phyloP scores from a whole-genome alignment of 1,139 yeast genomes.

The Lodderomyces pseudojiufengensis region DNA sequence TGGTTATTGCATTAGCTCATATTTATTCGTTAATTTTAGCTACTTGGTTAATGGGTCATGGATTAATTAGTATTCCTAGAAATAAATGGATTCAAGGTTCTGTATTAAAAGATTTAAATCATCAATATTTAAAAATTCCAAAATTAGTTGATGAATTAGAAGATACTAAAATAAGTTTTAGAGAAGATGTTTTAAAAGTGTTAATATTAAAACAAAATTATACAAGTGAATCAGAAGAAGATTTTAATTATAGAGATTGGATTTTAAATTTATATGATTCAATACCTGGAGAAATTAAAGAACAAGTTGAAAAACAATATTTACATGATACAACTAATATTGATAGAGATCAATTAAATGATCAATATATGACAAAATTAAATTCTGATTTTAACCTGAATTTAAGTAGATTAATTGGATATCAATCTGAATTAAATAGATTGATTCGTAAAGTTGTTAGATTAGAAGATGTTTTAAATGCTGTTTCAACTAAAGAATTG shows the following conservation, averaged over 20 bases:
- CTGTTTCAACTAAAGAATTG: slow-evolving; percentile 32
- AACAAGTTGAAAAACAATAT: slow-evolving; percentile 33
- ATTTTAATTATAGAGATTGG: slow-evolving; percentile 40
- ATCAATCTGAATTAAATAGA: slow-evolving; percentile 39
- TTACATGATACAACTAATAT: slow-evolving; percentile 20
- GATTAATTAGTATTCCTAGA: slow-evolving; percentile 66
- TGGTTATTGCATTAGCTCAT: slow-evolving; percentile 74
- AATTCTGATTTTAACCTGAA: slow-evolving; percentile 37
- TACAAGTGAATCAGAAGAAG: slow-evolving; percentile 32
- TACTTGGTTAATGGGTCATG: slow-evolving; percentile 84
- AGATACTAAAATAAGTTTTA: slow-evolving; percentile 60
- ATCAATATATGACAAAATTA: slow-evolving; percentile 30
- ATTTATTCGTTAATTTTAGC: slow-evolving; percentile 75
- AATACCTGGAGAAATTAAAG: slow-evolving; percentile 36
- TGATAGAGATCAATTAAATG: slow-evolving; percentile 36
- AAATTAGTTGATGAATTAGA: slow-evolving; percentile 56
- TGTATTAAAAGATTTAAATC: slow-evolving; percentile 35
- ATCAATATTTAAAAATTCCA: slow-evolving; percentile 54
- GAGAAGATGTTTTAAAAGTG: slow-evolving; percentile 65
- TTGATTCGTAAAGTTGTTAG: slow-evolving; percentile 30
- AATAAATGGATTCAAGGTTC: slow-evolving; percentile 50
- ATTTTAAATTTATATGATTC: slow-evolving; percentile 28
- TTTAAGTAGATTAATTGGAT: slow-evolving; percentile 37
- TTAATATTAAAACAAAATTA: slow-evolving; percentile 38
- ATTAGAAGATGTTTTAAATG: slow-evolving; percentile 41